phyloP scores from a whole-genome alignment of 768 basidiomycete species.

The Agaricus sinodeliciosus region DNA sequence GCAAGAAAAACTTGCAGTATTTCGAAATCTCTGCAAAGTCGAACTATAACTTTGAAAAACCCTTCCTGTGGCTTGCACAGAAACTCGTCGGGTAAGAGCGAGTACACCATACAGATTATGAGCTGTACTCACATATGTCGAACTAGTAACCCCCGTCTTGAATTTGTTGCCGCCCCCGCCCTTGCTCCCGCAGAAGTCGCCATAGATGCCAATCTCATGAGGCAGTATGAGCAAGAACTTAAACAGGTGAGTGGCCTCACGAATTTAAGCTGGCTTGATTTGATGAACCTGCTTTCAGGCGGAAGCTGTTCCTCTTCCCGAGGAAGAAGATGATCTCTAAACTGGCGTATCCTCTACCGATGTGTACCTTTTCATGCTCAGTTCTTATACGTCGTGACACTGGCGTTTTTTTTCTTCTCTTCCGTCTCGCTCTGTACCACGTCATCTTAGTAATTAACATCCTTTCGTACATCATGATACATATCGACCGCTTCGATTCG shows the following conservation, averaged over 20 bases:
- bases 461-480: slow-evolving; percentile 8
- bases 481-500: not conserved
- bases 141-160: slow-evolving; percentile 72
- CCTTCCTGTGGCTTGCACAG: slow-evolving; percentile 98
- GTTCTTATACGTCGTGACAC: slow-evolving; percentile 19
- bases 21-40: slow-evolving; percentile 99
- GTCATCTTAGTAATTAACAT: slow-evolving; percentile 15
- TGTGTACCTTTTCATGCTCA: slow-evolving; percentile 13
- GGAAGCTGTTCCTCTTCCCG: slow-evolving; percentile 89
- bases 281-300: slow-evolving; percentile 40
- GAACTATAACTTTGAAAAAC: slow-evolving; percentile 99
- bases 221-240: slow-evolving; percentile 75
- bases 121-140: slow-evolving; percentile 1
- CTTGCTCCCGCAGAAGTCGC: slow-evolving; percentile 90
- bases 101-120: not conserved
- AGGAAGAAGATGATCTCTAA: slow-evolving; percentile 90
- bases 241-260: slow-evolving; percentile 37
- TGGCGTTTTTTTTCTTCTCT: slow-evolving; percentile 22
- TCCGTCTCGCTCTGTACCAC: slow-evolving; percentile 9
- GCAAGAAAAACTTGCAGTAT: slow-evolving; percentile 99
- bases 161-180: slow-evolving; percentile 96
- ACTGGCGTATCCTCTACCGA: slow-evolving; percentile 11
- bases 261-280: slow-evolving; percentile 3
- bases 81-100: slow-evolving; percentile 88
- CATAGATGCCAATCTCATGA: slow-evolving; percentile 75